A percentile compares a stretch with the other conserved stretches of the same genome.
Evolutionary conservation across 2,329 filamentous ascomycete genomes (phyloP).

Genomic region (Aspergillus costaricaensis): DNA sequence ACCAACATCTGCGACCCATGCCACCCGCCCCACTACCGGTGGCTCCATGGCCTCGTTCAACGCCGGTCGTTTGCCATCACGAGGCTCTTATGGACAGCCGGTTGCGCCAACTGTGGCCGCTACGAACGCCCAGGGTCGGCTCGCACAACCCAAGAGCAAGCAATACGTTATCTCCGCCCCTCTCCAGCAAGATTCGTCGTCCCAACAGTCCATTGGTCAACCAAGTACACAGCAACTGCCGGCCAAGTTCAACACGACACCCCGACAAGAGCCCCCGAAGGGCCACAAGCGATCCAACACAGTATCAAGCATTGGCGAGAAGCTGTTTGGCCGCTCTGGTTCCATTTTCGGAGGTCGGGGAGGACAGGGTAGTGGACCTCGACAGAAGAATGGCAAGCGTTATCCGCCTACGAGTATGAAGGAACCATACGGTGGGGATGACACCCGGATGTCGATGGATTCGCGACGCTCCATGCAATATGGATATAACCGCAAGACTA

Average conservation of each 20-base stretch:
- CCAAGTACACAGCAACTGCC: constrained; percentile 61
- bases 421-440: constrained; percentile 63
- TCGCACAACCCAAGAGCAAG: constrained; percentile 75
- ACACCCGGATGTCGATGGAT: constrained; percentile 68
- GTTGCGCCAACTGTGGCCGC: constrained; percentile 82
- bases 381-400: constrained; percentile 59
- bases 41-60: constrained; percentile 72
- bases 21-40: constrained; percentile 73
- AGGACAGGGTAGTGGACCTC: constrained; percentile 36
- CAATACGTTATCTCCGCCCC: constrained; percentile 72
- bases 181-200: constrained; percentile 59
- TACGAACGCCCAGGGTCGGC: constrained; percentile 84
- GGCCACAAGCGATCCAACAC: constrained; percentile 71
- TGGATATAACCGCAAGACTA: constrained; percentile 69
- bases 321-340: constrained; percentile 79
- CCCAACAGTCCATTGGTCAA: constrained; percentile 59
- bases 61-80: constrained; percentile 66
- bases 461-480: constrained; percentile 73
- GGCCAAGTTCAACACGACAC: constrained; percentile 60
- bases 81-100: constrained; percentile 84
- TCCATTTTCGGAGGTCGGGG: constrained; percentile 71
- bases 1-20: constrained; percentile 41
- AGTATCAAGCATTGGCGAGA: constrained; percentile 79
- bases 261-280: constrained; percentile 50
- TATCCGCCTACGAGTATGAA: constrained; percentile 94